Evolutionary conservation across 305 asterid genomes (phyloP).

Genomic region (Fraxinus sp.): DNA sequence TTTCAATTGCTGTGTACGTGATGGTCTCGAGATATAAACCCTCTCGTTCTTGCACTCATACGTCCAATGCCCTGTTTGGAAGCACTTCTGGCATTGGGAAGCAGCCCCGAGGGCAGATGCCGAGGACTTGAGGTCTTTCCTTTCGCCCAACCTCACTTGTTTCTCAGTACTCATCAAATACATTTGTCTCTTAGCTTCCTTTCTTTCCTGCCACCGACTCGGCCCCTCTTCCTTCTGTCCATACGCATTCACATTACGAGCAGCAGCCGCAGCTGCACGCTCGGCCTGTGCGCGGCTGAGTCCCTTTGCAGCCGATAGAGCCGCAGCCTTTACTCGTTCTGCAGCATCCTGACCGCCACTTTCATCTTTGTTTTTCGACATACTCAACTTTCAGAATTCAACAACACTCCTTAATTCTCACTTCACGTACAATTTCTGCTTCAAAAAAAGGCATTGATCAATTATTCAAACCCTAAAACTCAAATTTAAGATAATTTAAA

Average conservation of each 20-base stretch:
- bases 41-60: conserved; percentile 95
- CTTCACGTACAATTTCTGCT: background rate
- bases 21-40: conserved; percentile 87
- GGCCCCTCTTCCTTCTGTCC: conserved; percentile 99
- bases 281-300: conserved; percentile 99
- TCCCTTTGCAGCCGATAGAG: conserved; percentile 89
- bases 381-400: conserved; percentile 24
- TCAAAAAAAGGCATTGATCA: background rate
- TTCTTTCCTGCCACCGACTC: conserved; percentile 95
- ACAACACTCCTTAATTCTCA: background rate
- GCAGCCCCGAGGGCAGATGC: conserved; percentile 42
- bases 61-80: conserved; percentile 91
- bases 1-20: conserved; percentile 83
- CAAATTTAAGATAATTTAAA: background rate
- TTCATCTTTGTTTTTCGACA: conserved; percentile 64
- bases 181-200: conserved; percentile 99
- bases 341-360: conserved; percentile 71
- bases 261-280: conserved; percentile 92
- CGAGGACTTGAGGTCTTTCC: conserved; percentile 63
- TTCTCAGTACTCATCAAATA: conserved; percentile 92
- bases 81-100: conserved; percentile 92
- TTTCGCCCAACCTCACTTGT: conserved; percentile 86
- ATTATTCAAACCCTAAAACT: background rate
- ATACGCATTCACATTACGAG: conserved; percentile 87
- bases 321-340: conserved; percentile 83